Base-by-base conservation (phyloP, 2,329 filamentous ascomycete genomes). In the Ampelomyces quisqualis region DNA sequence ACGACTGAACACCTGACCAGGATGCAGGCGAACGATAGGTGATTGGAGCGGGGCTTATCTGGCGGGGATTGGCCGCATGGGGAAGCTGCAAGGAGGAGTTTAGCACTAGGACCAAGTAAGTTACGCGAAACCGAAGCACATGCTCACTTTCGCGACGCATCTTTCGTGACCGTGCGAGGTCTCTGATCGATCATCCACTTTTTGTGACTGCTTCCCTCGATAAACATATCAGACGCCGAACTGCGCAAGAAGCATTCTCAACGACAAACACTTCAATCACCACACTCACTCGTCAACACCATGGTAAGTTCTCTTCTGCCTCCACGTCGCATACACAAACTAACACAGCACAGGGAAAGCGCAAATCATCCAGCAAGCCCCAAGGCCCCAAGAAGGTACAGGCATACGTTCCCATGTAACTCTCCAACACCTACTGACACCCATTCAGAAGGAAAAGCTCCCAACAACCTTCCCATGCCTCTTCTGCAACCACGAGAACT, bases 401-500 rank as follows among this genome's bases (percentile, higher is more conserved):
- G 67, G 51, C 33, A 28, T 13, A 13, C n/a, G n/a, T 18, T 23
- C 38, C 38, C 9, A 34, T 43, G 9, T 9, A 10, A 14, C 9
- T n/a, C 22, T 23, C 22, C 33, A 28, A 31, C 4, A 19, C 21
- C 7, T 6, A 26, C 28, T 62, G 43, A 63, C 33, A 24, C 13
- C 23, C 31, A n/a, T 7, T 13, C 41, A 70, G 67, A 67, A 79
- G 66, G 86, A 90, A 57, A 80, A 82, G 27, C 77, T 93, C 13
- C 78, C 85, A 3, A 90, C 88, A 2, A 81, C 82, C n/a, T 98
- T 98, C 70, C 88, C 90, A 42, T 98, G 93, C 67, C 83, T 98
- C 31, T 98, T 98, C 73, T 98, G 93, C 77, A 97, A 96, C 69
- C 90, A 97, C 72, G 93, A 97, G 67, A 93, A 89, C 54, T 88